phyloP scores from a whole-genome alignment of 495 filamentous ascomycete species.

The Neurospora sp. region DNA sequence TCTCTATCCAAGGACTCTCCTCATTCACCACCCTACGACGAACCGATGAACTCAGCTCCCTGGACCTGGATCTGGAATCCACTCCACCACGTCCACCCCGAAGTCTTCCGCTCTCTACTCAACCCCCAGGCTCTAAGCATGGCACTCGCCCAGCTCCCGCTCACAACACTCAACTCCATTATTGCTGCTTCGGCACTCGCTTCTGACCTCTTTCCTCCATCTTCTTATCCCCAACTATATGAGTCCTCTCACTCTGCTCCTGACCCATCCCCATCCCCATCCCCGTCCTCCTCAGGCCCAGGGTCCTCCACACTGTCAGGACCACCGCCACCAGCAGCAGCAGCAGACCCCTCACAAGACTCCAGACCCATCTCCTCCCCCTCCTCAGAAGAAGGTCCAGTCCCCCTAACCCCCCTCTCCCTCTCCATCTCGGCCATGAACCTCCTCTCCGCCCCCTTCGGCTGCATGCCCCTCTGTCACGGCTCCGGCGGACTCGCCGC shows the following conservation, averaged over 20 bases:
- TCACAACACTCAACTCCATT: slow-evolving; percentile 85
- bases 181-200: slow-evolving; percentile 73
- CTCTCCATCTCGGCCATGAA: slow-evolving; percentile 78
- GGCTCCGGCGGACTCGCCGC: slow-evolving; percentile 84
- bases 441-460: slow-evolving; percentile 77
- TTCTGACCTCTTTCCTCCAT: slow-evolving; percentile 54
- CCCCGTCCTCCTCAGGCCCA: no score
- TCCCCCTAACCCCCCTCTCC: slow-evolving; percentile 63
- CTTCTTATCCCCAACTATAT: neutral
- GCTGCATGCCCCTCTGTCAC: slow-evolving; percentile 92
- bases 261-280: no score
- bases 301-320: no score
- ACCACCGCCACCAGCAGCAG: no score
- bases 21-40: slow-evolving; percentile 6
- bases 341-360: neutral
- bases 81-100: slow-evolving; percentile 28
- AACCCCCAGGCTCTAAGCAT: slow-evolving; percentile 44
- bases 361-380: slow-evolving; percentile 1
- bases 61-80: neutral
- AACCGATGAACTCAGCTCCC: neutral
- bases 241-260: neutral
- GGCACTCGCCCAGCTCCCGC: slow-evolving; percentile 71
- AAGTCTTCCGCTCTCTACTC: slow-evolving; percentile 45
- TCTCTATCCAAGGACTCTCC: neutral
- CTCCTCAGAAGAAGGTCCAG: slow-evolving; percentile 28